Percentiles rank a stretch among this genome's conserved stretches.
Conservation (phyloP, 176 grass and related monocot genomes). For the Ensete glaucum region DNA sequence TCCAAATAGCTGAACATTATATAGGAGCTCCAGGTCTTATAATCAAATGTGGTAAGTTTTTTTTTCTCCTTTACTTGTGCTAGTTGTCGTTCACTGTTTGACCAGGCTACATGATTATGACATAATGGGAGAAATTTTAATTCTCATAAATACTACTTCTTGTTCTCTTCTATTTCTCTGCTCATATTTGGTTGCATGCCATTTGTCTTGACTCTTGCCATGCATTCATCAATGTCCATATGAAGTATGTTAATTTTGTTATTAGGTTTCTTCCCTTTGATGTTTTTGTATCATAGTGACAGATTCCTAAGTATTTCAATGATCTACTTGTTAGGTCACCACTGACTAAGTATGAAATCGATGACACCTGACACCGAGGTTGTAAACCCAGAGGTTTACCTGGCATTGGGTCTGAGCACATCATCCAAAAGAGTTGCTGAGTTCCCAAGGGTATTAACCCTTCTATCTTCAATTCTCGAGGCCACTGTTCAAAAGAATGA, state of each 20-base stretch:
- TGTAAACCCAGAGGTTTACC: conserved; percentile 44
- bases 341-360: conserved; percentile 26
- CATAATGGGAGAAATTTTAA: background rate
- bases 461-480: conserved; percentile 61
- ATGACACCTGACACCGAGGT: conserved; percentile 23
- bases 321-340: background rate
- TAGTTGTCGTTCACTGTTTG: background rate
- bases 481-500: conserved; percentile 47
- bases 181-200: too few relatives aligned
- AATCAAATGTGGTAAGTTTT: background rate
- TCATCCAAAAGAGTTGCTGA: conserved; percentile 32
- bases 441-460: conserved; percentile 59
- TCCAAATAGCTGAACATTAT: too few relatives aligned
- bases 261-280: background rate
- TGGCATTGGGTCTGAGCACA: conserved; percentile 52
- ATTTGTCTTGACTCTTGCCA: too few relatives aligned
- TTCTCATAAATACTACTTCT: too few relatives aligned
- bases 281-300: background rate
- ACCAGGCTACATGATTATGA: background rate
- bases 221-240: background rate
- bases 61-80: background rate
- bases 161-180: too few relatives aligned
- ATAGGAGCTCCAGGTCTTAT: background rate
- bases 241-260: background rate
- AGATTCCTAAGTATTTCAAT: background rate